These are phyloP conservation scores for Mytilinidion resinicola DNA, from an alignment of 495 filamentous ascomycete species.

Conservation along the genomic window DNA sequence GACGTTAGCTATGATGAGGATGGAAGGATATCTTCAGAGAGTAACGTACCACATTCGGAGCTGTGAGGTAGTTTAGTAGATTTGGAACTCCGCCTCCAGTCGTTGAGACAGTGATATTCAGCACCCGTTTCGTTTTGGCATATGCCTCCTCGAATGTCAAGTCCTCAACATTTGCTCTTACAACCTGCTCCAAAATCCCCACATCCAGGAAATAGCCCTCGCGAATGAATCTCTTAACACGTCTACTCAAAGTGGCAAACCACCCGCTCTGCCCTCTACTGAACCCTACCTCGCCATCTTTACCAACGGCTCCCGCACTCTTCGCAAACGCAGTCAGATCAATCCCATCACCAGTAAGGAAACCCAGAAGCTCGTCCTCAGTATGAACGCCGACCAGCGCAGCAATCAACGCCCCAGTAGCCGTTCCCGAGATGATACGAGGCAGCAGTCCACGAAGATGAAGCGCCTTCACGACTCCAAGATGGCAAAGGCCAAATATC, in stretches of 20 bases:
- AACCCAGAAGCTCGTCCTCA: slow-evolving; percentile 72
- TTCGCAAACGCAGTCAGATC: slow-evolving; percentile 72
- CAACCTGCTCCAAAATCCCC: slow-evolving; percentile 75
- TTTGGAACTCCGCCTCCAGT: slow-evolving; percentile 69
- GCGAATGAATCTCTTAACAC: slow-evolving; percentile 56
- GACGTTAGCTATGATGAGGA: slow-evolving; percentile 7
- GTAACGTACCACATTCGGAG: slow-evolving; percentile 81
- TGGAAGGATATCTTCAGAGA: not conserved
- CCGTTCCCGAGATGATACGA: slow-evolving; percentile 85
- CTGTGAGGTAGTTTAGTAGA: slow-evolving; percentile 86
- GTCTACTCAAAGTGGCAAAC: slow-evolving; percentile 53
- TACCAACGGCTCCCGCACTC: not conserved
- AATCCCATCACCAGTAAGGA: slow-evolving; percentile 73
- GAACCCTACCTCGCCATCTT: slow-evolving; percentile 21
- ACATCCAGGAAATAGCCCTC: slow-evolving; percentile 83
- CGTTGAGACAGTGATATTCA: slow-evolving; percentile 87
- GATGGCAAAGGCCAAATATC: slow-evolving; percentile 85
- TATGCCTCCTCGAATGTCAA: slow-evolving; percentile 94
- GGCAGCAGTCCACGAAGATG: slow-evolving; percentile 79
- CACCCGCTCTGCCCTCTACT: slow-evolving; percentile 35
- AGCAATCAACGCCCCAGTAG: slow-evolving; percentile 84
- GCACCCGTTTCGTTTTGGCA: slow-evolving; percentile 71
- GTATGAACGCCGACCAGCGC: slow-evolving; percentile 84
- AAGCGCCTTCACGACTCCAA: slow-evolving; percentile 85
- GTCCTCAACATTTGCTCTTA: slow-evolving; percentile 78